Evolutionary conservation across 768 basidiomycete species (phyloP).

Genomic region (Chalciporus pseudorubinellus): DNA sequence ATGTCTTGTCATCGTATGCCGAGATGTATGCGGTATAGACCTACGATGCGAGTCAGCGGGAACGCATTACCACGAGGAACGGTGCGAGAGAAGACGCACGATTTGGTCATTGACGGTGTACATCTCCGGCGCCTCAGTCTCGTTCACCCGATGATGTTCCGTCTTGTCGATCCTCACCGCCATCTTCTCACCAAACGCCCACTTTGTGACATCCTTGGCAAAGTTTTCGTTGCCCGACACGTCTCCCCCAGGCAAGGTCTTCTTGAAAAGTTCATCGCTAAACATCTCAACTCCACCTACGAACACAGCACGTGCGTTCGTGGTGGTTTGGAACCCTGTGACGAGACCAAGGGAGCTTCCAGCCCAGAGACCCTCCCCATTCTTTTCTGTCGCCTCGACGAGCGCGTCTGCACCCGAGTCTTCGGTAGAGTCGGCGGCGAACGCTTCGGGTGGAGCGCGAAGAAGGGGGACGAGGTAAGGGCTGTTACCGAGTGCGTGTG

Average conservation of each 20-base stretch:
- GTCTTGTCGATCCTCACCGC: slow-evolving; percentile 76
- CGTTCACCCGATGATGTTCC: slow-evolving; percentile 69
- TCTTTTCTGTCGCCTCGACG: slow-evolving; percentile 69
- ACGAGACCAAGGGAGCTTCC: slow-evolving; percentile 77
- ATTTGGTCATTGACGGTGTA: slow-evolving; percentile 89
- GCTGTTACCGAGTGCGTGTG: slow-evolving; percentile 63
- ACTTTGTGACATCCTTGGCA: slow-evolving; percentile 69
- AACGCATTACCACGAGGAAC: no score
- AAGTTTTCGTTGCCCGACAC: slow-evolving; percentile 77
- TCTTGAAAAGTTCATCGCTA: slow-evolving; percentile 69
- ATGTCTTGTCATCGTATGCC: slow-evolving; percentile 53
- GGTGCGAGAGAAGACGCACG: slow-evolving; percentile 41
- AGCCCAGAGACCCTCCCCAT: slow-evolving; percentile 79
- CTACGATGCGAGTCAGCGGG: slow-evolving; percentile 37
- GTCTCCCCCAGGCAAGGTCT: slow-evolving; percentile 56
- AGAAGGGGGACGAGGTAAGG: slow-evolving; percentile 84
- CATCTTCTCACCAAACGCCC: slow-evolving; percentile 88
- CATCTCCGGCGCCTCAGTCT: slow-evolving; percentile 56
- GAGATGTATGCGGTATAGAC: slow-evolving; percentile 75
- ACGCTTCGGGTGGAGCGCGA: slow-evolving; percentile 70
- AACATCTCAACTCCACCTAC: slow-evolving; percentile 80
- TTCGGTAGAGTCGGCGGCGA: slow-evolving; percentile 63
- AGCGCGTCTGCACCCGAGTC: slow-evolving; percentile 60
- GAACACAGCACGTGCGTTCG: slow-evolving; percentile 76
- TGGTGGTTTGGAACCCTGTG: slow-evolving; percentile 83